These are phyloP conservation scores for Cucumis melo DNA, from an alignment of 306 rosid species.

Conservation along the genomic window DNA sequence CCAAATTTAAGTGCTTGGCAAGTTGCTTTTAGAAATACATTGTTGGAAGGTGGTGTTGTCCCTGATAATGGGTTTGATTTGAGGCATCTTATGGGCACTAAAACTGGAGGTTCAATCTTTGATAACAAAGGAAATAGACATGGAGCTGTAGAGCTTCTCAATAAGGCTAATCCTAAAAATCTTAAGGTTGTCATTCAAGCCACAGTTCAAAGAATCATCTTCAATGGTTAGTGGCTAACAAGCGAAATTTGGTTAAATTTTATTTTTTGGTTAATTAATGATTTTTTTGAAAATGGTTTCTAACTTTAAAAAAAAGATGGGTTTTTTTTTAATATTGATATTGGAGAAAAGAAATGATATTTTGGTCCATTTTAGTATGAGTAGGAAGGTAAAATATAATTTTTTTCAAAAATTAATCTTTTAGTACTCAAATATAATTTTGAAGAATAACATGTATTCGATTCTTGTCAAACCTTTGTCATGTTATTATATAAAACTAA, in stretches of 20 bases:
- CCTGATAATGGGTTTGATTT: constrained; percentile 9
- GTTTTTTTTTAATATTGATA: too few relatives aligned
- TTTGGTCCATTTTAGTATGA: too few relatives aligned
- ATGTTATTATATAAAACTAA: too few relatives aligned
- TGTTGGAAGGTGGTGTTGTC: constrained; percentile 8
- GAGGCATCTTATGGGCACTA: constrained; percentile 11
- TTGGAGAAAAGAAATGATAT: too few relatives aligned
- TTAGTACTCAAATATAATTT: too few relatives aligned
- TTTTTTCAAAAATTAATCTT: too few relatives aligned
- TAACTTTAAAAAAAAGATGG: too few relatives aligned
- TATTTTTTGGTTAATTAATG: neutral
- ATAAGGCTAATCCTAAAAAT: neutral
- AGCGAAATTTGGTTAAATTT: neutral
- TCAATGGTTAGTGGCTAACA: neutral
- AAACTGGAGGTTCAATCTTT: constrained; percentile 7
- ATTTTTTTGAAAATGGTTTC: too few relatives aligned
- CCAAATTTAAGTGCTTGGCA: neutral
- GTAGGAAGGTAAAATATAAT: too few relatives aligned
- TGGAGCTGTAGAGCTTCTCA: constrained; percentile 22
- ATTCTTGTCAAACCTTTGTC: too few relatives aligned
- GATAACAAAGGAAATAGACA: constrained; percentile 12
- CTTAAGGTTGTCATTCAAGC: constrained; percentile 12
- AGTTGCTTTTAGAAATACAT: neutral
- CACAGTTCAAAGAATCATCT: constrained; percentile 4
- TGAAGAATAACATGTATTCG: too few relatives aligned